Conservation (phyloP, 225 moss, liverwort and hornwort genomes). For the Bryum argenteum region DNA sequence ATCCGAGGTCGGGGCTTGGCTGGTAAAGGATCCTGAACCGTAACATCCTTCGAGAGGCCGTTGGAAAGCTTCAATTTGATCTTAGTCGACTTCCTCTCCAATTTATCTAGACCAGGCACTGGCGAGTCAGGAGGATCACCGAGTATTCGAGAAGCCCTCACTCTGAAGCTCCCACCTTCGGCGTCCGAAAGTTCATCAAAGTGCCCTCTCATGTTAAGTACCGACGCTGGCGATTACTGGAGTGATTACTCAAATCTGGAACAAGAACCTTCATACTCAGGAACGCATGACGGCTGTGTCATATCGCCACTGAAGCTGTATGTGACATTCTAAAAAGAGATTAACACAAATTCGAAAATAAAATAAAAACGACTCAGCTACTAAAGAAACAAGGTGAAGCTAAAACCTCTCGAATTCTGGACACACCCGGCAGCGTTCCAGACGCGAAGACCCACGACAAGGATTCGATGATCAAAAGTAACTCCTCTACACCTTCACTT, state of each 20-base stretch:
- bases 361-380: not conserved
- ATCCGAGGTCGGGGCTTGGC: slow-evolving; percentile 61
- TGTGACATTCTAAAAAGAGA: not conserved
- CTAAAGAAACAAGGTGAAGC: not conserved
- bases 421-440: not conserved
- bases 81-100: slow-evolving; percentile 42
- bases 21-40: slow-evolving; percentile 32
- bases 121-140: slow-evolving; percentile 24
- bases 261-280: slow-evolving; percentile 11
- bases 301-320: not conserved
- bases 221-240: not conserved
- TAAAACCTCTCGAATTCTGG: slow-evolving; percentile 24
- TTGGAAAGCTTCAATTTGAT: slow-evolving; percentile 54
- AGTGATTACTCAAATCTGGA: slow-evolving; percentile 27
- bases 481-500: slow-evolving; percentile 5
- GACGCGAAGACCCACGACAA: not conserved
- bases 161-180: slow-evolving; percentile 44
- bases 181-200: slow-evolving; percentile 50
- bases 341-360: not conserved
- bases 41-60: slow-evolving; percentile 38
- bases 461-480: not conserved
- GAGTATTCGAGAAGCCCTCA: slow-evolving; percentile 44
- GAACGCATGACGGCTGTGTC: slow-evolving; percentile 3
- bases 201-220: slow-evolving; percentile 48
- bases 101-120: slow-evolving; percentile 20